Base-by-base conservation (phyloP, 202 grass and related monocot genomes). In the Digitaria exilis region DNA sequence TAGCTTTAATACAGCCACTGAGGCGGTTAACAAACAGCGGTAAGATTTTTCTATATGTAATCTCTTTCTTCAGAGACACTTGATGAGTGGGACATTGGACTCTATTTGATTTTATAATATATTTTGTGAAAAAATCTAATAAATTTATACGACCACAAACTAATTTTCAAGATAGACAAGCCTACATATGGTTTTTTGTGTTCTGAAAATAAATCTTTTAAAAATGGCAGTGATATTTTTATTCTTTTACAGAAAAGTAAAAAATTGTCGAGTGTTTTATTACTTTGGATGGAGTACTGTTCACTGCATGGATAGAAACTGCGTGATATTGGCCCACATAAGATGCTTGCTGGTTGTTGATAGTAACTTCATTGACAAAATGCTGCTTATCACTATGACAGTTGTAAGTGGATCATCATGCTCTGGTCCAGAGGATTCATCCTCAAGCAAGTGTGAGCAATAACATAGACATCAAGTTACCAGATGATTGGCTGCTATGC, bases 371-470 rank as follows among this genome's bases (percentile, higher is more conserved):
- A 57, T 59, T 26, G 64, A 73, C 71, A 84, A n/a, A 86, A 73
- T 35, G 84, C 37, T 77, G 72, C 31, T 80, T 75, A 69, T 30
- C 18, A 66, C 62, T 50, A 81, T 65, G 65, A 77, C 61, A 68
- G 75, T 78, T 79, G 60, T 15, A 79, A 68, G 42, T 51, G 74
- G 39, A 80, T 75, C 84, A 80, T 84, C 66, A 48, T 73, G 35
- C 35, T 37, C 35, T 73, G 51, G 71, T 51, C 59, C 26, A 43
- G 49, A 87, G 45, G 55, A 84, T 84, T 89, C 81, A 68, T 52
- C 11, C 77, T 82, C 42, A 87, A 87, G 84, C 87, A 89, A 87
- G 49, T 79, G 44, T 45, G 21, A 75, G 39, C 65, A 86, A 82
- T 62, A 57, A 84, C 65, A 82, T 34, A 17, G 65, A 42, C 35